These are phyloP conservation scores for Calonectria crousiana DNA, from an alignment of 2,329 filamentous ascomycete species.

Conservation along the genomic window DNA sequence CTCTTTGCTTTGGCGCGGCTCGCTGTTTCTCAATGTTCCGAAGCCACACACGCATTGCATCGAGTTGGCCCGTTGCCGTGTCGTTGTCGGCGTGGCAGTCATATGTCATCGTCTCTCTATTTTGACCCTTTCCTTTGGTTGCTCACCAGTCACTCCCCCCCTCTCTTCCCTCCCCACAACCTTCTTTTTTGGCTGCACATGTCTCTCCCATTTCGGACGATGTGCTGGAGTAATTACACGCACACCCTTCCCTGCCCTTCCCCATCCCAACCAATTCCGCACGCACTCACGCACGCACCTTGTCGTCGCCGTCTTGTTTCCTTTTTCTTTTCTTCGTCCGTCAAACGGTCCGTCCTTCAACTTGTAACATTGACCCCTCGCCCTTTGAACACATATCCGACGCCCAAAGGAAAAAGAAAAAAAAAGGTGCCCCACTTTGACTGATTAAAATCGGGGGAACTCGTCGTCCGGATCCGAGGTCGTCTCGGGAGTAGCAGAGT, in stretches of 20 bases:
- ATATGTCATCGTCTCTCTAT: background rate
- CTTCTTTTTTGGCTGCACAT: background rate
- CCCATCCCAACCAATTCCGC: background rate
- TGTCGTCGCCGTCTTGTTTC: background rate
- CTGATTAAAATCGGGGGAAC: conserved; percentile 7
- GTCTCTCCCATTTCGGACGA: background rate
- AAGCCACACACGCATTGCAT: background rate
- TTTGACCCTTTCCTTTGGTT: background rate
- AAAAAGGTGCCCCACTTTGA: conserved; percentile 17
- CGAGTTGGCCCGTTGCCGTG: background rate
- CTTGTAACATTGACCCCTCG: background rate
- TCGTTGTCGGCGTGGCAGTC: background rate
- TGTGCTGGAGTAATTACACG: no score
- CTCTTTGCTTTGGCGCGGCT: background rate
- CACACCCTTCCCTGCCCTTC: background rate
- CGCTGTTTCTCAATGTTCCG: background rate
- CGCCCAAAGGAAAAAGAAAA: background rate
- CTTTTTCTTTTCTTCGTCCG: background rate
- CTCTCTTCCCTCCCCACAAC: background rate
- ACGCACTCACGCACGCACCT: background rate
- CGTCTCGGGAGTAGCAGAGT: background rate
- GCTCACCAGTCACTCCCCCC: background rate
- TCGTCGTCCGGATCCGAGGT: conserved; percentile 21
- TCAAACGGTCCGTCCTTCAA: background rate
- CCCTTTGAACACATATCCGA: background rate